Conservation (phyloP, 139 green algal species). For the Chlorella sp. region DNA sequence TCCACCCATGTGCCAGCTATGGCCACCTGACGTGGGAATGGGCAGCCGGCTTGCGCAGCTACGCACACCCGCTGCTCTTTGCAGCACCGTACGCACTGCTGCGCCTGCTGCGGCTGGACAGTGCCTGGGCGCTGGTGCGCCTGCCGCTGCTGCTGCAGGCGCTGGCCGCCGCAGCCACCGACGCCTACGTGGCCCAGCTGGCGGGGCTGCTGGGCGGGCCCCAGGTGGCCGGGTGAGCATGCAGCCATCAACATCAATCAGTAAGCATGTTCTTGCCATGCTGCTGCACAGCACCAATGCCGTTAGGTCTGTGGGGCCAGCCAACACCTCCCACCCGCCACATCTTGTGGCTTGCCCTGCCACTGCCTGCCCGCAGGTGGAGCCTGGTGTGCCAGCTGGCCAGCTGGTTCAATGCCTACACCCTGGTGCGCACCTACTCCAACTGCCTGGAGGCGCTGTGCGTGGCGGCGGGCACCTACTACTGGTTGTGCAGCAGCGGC, state of each 20-base stretch:
- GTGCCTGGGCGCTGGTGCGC: constrained; percentile 27
- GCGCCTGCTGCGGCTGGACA: constrained; percentile 33
- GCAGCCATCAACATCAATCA: too few relatives aligned
- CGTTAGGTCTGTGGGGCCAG: too few relatives aligned
- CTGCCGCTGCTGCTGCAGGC: constrained; percentile 62
- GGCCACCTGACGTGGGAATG: constrained; percentile 84
- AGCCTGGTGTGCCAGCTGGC: constrained; percentile 59
- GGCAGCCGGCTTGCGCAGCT: constrained; percentile 62
- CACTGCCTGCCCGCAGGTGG: constrained; percentile 47
- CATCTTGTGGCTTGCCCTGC: background rate
- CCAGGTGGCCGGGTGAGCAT: constrained; percentile 34
- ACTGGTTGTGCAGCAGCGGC: background rate
- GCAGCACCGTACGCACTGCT: constrained; percentile 60
- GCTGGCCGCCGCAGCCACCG: constrained; percentile 48
- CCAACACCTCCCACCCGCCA: too few relatives aligned
- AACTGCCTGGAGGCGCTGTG: constrained; percentile 68
- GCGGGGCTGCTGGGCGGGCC: constrained; percentile 36
- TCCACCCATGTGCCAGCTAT: constrained; percentile 52
- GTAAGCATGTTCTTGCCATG: background rate
- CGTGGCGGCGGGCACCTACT: constrained; percentile 43
- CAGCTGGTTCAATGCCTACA: constrained; percentile 83
- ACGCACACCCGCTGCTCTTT: constrained; percentile 74
- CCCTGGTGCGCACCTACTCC: constrained; percentile 69
- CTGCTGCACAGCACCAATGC: background rate
- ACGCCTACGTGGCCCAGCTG: constrained; percentile 52